These are phyloP conservation scores for Xerocomus spinulosus DNA, from an alignment of 768 basidiomycete species.

Conservation along the genomic window DNA sequence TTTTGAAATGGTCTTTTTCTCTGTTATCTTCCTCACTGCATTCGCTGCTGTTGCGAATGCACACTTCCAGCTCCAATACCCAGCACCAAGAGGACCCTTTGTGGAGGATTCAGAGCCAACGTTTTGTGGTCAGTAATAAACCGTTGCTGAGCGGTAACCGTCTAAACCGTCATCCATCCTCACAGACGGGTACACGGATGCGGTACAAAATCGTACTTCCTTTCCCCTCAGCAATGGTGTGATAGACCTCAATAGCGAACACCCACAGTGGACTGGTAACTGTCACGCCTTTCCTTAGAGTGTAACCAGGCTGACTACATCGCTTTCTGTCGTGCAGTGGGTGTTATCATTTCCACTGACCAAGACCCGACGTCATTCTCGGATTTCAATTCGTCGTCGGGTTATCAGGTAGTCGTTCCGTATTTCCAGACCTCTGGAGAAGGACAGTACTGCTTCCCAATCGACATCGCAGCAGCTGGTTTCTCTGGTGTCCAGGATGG, in stretches of 20 bases:
- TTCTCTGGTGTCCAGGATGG: slow-evolving; percentile 43
- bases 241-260: slow-evolving; percentile 33
- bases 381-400: slow-evolving; percentile 49
- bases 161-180: not conserved
- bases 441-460: slow-evolving; percentile 60
- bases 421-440: slow-evolving; percentile 51
- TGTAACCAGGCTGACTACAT: not conserved
- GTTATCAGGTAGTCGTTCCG: slow-evolving; percentile 28
- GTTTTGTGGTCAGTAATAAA: slow-evolving; percentile 51
- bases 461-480: slow-evolving; percentile 49
- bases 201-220: slow-evolving; percentile 51
- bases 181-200: slow-evolving; percentile 47
- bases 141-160: not conserved
- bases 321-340: slow-evolving; percentile 35
- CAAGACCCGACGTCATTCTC: slow-evolving; percentile 59
- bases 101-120: slow-evolving; percentile 31
- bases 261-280: not conserved
- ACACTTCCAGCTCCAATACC: slow-evolving; percentile 81
- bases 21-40: slow-evolving; percentile 33
- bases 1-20: slow-evolving; percentile 32
- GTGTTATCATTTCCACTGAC: slow-evolving; percentile 47
- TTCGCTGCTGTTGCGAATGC: slow-evolving; percentile 46
- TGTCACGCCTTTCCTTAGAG: not conserved
- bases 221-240: slow-evolving; percentile 68
- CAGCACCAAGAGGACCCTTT: slow-evolving; percentile 23